A percentile compares a stretch with the other conserved stretches of the same genome.
Evolutionary conservation across 495 filamentous ascomycete genomes (phyloP).

Genomic region (Tuber magnatum): DNA sequence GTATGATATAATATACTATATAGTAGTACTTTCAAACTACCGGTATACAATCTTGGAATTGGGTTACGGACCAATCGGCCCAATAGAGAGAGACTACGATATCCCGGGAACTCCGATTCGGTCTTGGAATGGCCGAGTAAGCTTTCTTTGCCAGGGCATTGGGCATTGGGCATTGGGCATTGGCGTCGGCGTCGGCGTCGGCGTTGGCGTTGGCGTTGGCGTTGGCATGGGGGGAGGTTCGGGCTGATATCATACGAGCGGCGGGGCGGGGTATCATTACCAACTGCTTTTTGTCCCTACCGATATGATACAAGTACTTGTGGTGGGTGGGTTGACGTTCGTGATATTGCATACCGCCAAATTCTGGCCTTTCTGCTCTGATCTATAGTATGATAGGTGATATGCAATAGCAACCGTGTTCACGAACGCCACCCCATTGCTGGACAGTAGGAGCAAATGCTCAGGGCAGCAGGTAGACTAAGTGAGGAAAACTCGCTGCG

Average conservation of each 20-base stretch:
- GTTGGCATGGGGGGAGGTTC: background rate
- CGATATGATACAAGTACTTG: too few relatives aligned
- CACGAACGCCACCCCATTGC: too few relatives aligned
- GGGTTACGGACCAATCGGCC: background rate
- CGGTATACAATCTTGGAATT: background rate
- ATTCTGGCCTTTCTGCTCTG: too few relatives aligned
- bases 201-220: background rate
- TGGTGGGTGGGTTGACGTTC: too few relatives aligned
- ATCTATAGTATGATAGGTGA: background rate
- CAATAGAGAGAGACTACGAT: background rate
- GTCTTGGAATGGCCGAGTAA: background rate
- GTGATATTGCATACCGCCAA: too few relatives aligned
- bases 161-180: background rate
- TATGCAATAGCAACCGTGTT: background rate
- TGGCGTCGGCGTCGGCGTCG: background rate
- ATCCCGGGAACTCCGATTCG: background rate
- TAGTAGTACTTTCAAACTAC: background rate
- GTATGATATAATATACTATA: too few relatives aligned
- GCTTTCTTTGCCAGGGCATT: background rate
- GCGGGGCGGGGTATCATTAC: background rate
- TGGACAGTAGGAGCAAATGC: too few relatives aligned
- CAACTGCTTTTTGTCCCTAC: background rate
- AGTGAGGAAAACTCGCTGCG: background rate
- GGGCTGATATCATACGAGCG: constrained; percentile 4
- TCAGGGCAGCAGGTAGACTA: background rate